Conservation (phyloP, 176 grass and related monocot species). For the sorghum (Sorghum bicolor) region Sorghum_bicolor_NCBIv3 NC_012875.2:38179501-38180000, state of each 20-base stretch:
- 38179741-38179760: background rate
- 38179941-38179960: background rate
- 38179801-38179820: background rate
- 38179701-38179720: constrained; percentile 83
- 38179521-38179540: constrained; percentile 73
- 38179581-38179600: constrained; percentile 33
- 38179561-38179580: constrained; percentile 9
- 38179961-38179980: background rate
- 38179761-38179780: constrained; percentile 27
- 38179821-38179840: background rate
- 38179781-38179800: constrained; percentile 34
- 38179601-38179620: constrained; percentile 16
- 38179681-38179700: constrained; percentile 79
- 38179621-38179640: constrained; percentile 23
- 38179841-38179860: background rate
- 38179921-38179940: background rate
- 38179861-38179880: background rate
- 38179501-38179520: constrained; percentile 56
- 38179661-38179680: constrained; percentile 73
- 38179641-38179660: constrained; percentile 40
- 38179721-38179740: constrained; percentile 71
- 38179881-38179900: background rate
- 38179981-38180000: background rate
- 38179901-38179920: background rate
- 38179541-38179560: constrained; percentile 52